These are phyloP conservation scores for Fusarium sulawesiense DNA, from an alignment of 2,329 filamentous ascomycete genomes.

Conservation along the genomic window DNA sequence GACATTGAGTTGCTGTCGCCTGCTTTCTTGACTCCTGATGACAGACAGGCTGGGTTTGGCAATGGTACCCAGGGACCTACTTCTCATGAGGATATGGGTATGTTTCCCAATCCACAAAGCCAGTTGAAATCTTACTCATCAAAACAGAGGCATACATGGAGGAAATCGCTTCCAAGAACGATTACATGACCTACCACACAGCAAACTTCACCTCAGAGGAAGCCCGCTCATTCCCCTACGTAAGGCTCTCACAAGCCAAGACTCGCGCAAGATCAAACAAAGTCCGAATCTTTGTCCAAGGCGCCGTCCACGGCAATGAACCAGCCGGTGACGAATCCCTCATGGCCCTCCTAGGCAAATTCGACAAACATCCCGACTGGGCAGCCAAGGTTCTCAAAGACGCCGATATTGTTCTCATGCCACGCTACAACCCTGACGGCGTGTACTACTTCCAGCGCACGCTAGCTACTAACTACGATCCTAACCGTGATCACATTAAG, in stretches of 20 bases:
- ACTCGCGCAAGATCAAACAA: constrained; percentile 32
- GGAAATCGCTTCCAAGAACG: constrained; percentile 17
- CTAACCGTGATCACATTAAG: constrained; percentile 51
- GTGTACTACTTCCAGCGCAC: constrained; percentile 50
- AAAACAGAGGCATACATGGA: constrained; percentile 17
- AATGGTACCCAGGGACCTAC: constrained; percentile 35
- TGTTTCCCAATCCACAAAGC: fast-evolving
- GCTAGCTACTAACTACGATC: constrained; percentile 47
- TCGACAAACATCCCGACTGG: constrained; percentile 47
- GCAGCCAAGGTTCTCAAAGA: constrained; percentile 44
- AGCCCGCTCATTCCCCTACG: constrained; percentile 33
- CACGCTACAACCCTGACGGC: constrained; percentile 51
- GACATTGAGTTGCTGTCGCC: constrained; percentile 26
- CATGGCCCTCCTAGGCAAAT: constrained; percentile 47
- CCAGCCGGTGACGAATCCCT: constrained; percentile 49
- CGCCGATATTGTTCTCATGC: constrained; percentile 47
- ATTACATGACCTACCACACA: constrained; percentile 27
- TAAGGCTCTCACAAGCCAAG: constrained; percentile 20
- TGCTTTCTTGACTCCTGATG: constrained; percentile 6
- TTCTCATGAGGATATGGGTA: constrained; percentile 30
- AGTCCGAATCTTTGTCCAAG: constrained; percentile 49
- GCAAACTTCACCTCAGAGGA: constrained; percentile 37
- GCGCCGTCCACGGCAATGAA: constrained; percentile 50
- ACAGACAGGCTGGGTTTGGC: constrained; percentile 17
- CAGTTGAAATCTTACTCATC: neutral